A percentile compares a stretch with the other conserved stretches of the same genome.
Conservation (phyloP, 306 rosid genomes). For the Vicia faba region DNA sequence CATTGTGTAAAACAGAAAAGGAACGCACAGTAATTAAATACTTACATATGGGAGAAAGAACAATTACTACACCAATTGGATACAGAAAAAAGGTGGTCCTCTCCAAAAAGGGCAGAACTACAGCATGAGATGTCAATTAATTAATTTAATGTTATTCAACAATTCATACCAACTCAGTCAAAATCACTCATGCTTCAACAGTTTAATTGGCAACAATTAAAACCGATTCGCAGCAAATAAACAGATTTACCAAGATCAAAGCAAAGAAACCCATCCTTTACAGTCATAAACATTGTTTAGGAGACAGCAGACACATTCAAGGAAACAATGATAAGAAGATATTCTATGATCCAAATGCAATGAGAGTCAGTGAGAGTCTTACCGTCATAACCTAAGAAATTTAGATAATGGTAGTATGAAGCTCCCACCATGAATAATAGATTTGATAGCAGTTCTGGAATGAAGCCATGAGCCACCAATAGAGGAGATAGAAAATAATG, state of each 20-base stretch:
- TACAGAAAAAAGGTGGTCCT: conserved; percentile 92
- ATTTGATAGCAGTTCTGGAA: conserved; percentile 89
- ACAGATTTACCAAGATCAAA: conserved; percentile 22
- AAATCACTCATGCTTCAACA: conserved; percentile 16
- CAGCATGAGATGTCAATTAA: conserved; percentile 44
- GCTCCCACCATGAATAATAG: conserved; percentile 92
- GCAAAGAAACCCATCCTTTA: neutral
- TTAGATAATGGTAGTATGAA: conserved; percentile 95
- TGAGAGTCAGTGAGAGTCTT: conserved; percentile 33
- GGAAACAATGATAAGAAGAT: conserved; percentile 22
- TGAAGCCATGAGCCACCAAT: conserved; percentile 94
- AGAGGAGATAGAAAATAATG: conserved; percentile 95
- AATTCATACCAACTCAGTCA: conserved; percentile 17
- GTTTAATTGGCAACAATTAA: conserved; percentile 12
- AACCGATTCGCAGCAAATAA: conserved; percentile 24
- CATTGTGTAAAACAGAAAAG: conserved; percentile 30
- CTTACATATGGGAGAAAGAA: conserved; percentile 98
- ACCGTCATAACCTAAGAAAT: conserved; percentile 99
- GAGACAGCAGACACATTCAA: conserved; percentile 26
- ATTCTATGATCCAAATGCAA: conserved; percentile 1
- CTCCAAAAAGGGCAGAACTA: conserved; percentile 96
- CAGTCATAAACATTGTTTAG: conserved; percentile 14
- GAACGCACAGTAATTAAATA: conserved; percentile 38
- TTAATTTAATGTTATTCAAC: conserved; percentile 23
- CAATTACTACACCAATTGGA: conserved; percentile 85